Percentiles rank a stretch among this genome's conserved stretches.
phyloP scores from a whole-genome alignment of 2,329 filamentous ascomycete species.

The Paracoccidioides brasiliensis region DNA sequence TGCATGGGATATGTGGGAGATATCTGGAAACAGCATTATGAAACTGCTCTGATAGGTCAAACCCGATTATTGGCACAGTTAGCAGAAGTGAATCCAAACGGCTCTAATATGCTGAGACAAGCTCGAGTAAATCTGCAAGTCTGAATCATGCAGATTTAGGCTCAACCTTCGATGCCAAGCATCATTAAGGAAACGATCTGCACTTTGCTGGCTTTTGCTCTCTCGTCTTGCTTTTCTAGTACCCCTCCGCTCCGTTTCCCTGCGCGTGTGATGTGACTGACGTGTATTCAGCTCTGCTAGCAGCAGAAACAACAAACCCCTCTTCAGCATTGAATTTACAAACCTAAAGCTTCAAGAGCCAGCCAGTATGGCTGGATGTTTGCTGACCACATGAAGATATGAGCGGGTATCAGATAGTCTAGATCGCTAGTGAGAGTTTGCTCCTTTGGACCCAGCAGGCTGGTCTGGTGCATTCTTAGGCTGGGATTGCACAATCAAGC shows the following conservation, averaged over 20 bases:
- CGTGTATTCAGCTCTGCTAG: too few species aligned
- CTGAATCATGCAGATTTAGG: not conserved
- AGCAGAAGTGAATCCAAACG: too few species aligned
- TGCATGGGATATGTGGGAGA: not conserved
- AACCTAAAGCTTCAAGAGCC: too few species aligned
- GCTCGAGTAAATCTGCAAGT: not conserved
- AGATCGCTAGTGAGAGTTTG: not conserved
- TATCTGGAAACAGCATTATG: not conserved
- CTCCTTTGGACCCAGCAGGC: not conserved
- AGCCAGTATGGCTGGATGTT: too few species aligned
- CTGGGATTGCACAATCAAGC: not conserved
- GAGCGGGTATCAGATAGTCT: not conserved
- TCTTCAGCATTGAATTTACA: too few species aligned
- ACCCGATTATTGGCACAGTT: not conserved
- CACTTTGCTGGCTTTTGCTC: not conserved
- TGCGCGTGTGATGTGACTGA: too few species aligned
- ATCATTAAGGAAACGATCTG: too few species aligned
- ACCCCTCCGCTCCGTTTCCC: too few species aligned
- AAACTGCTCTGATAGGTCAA: not conserved
- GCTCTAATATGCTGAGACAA: too few species aligned
- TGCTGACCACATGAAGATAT: not conserved
- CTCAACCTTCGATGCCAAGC: not conserved
- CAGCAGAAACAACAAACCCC: too few species aligned
- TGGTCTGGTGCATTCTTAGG: not conserved
- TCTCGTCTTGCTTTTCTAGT: not conserved